Conservation (phyloP, 2,329 filamentous ascomycete species). For the Tolypocladium ophioglossoides region DNA sequence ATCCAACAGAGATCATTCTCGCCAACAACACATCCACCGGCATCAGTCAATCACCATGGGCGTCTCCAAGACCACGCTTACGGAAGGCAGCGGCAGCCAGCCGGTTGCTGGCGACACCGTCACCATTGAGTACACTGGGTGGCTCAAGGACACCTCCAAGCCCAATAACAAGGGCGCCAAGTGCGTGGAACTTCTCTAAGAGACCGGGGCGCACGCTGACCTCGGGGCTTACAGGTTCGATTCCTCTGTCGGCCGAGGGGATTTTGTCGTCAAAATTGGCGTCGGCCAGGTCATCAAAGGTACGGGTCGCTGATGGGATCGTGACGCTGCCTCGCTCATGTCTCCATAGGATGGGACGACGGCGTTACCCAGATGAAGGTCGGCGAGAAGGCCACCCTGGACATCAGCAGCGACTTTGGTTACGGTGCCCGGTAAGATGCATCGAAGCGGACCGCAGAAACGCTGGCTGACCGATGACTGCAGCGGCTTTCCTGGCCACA, state of each 20-base stretch:
- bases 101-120: constrained; percentile 63
- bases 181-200: constrained; percentile 38
- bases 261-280: constrained; percentile 72
- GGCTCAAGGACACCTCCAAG: constrained; percentile 56
- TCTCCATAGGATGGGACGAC: constrained; percentile 63
- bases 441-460: constrained; percentile 27
- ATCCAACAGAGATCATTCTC: not conserved
- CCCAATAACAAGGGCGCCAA: constrained; percentile 56
- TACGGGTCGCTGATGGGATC: constrained; percentile 27
- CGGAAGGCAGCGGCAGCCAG: constrained; percentile 49
- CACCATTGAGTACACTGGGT: constrained; percentile 87
- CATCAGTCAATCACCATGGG: constrained; percentile 43
- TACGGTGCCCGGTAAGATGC: constrained; percentile 8
- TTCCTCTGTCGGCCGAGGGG: constrained; percentile 65
- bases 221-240: constrained; percentile 60
- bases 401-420: constrained; percentile 46
- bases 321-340: constrained; percentile 2
- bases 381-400: constrained; percentile 80
- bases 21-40: not conserved
- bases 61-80: constrained; percentile 57
- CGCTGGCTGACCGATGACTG: constrained; percentile 1
- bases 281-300: constrained; percentile 78
- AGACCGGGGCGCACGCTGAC: not conserved
- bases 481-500: constrained; percentile 70
- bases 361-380: constrained; percentile 78